A percentile compares a stretch with the other conserved stretches of the same genome.
These are phyloP conservation scores for Penicillium psychrosexuale DNA, from an alignment of 2,329 filamentous ascomycete genomes.

Conservation along the genomic window DNA sequence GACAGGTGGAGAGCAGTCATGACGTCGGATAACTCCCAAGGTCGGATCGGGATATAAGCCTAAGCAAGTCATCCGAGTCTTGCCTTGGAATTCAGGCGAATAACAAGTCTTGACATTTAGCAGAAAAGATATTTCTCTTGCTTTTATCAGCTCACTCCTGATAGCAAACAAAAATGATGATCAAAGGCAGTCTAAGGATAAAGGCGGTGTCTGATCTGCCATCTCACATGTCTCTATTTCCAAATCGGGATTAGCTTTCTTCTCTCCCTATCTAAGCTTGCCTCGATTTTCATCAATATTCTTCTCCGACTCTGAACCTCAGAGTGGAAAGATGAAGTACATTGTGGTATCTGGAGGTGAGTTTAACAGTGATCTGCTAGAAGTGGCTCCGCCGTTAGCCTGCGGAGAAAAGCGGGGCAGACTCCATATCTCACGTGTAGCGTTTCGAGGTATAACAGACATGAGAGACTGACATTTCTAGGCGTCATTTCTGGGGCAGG, in stretches of 20 bases:
- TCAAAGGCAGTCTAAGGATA: background rate
- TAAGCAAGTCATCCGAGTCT: background rate
- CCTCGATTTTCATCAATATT: background rate
- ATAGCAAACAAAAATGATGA: background rate
- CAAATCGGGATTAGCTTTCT: background rate
- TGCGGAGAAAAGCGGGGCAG: background rate
- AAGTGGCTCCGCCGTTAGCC: background rate
- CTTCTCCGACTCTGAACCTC: background rate
- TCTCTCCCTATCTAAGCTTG: background rate
- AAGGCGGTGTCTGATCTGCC: background rate
- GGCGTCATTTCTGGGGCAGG: constrained; percentile 52
- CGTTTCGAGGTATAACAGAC: background rate
- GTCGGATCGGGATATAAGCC: background rate
- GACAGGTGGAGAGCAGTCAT: background rate
- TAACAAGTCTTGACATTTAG: background rate
- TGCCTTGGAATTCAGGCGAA: background rate
- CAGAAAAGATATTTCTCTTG: background rate
- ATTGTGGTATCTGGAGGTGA: constrained; percentile 75
- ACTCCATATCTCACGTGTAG: background rate
- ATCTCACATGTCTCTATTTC: background rate
- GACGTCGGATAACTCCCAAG: constrained; percentile 4
- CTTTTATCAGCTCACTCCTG: background rate
- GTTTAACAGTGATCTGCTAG: constrained; percentile 19
- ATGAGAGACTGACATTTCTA: constrained; percentile 14
- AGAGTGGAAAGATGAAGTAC: constrained; percentile 65